Percentiles rank a stretch among this genome's conserved stretches.
Conservation (phyloP, 139 green algal genomes). For the Desmodesmus armatus region DNA sequence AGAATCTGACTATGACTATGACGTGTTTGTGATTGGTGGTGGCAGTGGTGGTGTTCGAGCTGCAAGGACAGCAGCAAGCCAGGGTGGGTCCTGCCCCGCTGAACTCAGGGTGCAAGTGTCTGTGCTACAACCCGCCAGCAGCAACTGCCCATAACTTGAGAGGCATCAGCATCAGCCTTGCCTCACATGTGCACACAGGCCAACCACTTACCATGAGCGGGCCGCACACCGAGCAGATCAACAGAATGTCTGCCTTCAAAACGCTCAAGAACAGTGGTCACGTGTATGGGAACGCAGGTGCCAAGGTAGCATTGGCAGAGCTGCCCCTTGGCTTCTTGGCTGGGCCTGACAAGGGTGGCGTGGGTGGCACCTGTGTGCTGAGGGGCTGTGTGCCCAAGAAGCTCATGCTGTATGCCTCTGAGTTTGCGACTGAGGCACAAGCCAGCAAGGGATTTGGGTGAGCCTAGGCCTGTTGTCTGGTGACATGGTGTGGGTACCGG, state of each 20-base stretch:
- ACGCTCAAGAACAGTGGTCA: no score
- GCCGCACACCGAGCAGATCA: no score
- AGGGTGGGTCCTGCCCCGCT: no score
- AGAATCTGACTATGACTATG: slow-evolving; percentile 56
- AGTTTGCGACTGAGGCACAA: slow-evolving; percentile 31
- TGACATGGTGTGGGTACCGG: no score
- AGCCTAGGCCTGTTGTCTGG: no score
- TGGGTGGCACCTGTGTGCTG: slow-evolving; percentile 89
- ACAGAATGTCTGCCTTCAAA: no score
- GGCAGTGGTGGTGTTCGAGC: slow-evolving; percentile 52
- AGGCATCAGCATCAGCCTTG: no score
- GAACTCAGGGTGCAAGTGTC: no score
- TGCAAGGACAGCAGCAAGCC: slow-evolving; percentile 34
- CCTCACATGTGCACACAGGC: no score
- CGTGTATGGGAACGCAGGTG: slow-evolving; percentile 60
- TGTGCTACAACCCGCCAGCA: no score
- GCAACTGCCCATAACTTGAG: no score
- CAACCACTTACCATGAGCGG: no score
- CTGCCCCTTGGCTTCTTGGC: slow-evolving; percentile 79
- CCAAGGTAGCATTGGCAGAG: slow-evolving; percentile 86
- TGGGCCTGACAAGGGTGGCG: slow-evolving; percentile 74
- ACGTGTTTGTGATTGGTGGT: slow-evolving; percentile 53
- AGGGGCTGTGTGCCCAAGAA: slow-evolving; percentile 84
- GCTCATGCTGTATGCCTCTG: slow-evolving; percentile 44
- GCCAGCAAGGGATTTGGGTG: slow-evolving; percentile 44